phyloP scores from a whole-genome alignment of 169 alveolate genomes.

The Plasmodium inui region DNA sequence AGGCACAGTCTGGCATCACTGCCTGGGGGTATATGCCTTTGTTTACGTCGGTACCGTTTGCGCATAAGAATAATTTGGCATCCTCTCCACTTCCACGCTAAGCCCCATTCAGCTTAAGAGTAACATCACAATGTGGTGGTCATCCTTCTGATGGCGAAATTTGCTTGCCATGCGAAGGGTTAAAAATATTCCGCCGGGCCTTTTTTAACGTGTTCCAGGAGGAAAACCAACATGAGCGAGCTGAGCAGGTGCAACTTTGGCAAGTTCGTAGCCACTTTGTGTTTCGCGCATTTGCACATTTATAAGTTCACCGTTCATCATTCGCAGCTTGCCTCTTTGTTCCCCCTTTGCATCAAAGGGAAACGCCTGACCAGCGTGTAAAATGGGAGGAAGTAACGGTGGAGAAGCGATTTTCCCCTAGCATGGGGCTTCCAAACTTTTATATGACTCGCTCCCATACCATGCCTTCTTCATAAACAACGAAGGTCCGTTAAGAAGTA shows the following conservation, averaged over 20 bases:
- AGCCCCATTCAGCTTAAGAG: neutral
- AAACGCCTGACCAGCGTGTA: neutral
- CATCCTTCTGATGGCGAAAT: neutral
- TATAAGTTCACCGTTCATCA: neutral
- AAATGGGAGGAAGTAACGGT: neutral
- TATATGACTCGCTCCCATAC: neutral
- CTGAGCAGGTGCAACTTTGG: neutral
- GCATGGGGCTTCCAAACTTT: neutral
- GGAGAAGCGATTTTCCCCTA: neutral
- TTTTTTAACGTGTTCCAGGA: neutral
- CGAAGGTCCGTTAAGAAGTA: neutral
- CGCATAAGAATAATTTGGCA: neutral
- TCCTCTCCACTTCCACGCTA: neutral
- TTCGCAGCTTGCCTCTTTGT: neutral
- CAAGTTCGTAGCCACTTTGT: neutral
- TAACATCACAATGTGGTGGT: neutral
- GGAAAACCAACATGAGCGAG: neutral
- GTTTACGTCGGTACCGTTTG: neutral
- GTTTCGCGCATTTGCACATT: neutral
- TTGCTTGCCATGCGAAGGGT: neutral
- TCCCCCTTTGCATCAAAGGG: neutral
- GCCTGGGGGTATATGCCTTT: neutral
- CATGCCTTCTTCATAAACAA: neutral
- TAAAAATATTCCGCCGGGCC: neutral
- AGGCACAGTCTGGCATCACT: neutral